phyloP scores from a whole-genome alignment of 78 protist species.

The Dictyostelium citrinum region DNA sequence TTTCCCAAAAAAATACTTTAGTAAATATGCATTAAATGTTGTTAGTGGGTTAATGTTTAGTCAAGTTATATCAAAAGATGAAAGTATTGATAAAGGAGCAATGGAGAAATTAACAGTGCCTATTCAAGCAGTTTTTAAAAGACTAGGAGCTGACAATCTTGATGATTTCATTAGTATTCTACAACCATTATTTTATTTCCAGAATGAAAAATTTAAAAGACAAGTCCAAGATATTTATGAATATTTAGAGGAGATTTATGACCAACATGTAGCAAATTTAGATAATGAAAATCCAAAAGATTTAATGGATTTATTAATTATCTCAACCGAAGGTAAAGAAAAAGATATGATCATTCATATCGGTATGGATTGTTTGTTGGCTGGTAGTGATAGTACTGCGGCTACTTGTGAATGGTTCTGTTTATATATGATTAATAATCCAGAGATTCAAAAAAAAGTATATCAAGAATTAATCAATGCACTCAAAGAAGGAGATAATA shows the following conservation, averaged over 20 bases:
- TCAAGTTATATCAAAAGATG: slow-evolving; percentile 11
- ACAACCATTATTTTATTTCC: background rate
- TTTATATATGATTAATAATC: background rate
- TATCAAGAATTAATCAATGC: background rate
- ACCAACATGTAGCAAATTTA: slow-evolving; percentile 1
- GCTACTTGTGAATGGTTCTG: background rate
- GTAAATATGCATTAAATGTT: slow-evolving; percentile 28
- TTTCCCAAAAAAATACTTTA: slow-evolving; percentile 1
- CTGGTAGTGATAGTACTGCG: background rate
- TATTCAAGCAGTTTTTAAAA: slow-evolving; percentile 2
- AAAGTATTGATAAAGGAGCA: slow-evolving; percentile 8
- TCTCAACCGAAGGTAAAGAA: background rate
- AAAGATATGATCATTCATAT: background rate
- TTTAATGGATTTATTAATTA: background rate
- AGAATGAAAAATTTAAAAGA: background rate
- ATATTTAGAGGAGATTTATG: background rate
- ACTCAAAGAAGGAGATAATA: background rate
- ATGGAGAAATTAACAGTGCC: background rate
- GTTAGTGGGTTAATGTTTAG: slow-evolving; percentile 10
- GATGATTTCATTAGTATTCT: slow-evolving; percentile 1
- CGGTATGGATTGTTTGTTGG: background rate
- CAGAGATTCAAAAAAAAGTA: background rate
- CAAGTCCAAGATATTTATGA: slow-evolving; percentile 5
- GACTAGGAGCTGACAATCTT: background rate
- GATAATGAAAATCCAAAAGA: slow-evolving; percentile 21